Evolutionary conservation across 441 rosid genomes (phyloP), one percentile per base, ranked within the genome.

Genomic region (Euphorbia schlechtendalii): DNA sequence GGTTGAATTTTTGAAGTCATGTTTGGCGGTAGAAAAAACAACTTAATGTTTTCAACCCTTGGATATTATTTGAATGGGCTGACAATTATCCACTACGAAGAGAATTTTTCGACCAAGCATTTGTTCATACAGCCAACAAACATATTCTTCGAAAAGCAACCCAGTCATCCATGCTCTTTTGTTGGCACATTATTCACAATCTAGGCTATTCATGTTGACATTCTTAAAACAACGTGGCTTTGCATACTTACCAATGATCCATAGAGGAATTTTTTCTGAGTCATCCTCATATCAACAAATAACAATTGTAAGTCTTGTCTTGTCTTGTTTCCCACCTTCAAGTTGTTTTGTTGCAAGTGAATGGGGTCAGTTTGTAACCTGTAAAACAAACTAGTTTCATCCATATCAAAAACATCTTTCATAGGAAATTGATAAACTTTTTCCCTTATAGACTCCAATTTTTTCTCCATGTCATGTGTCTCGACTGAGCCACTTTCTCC

Each of bases 1-100:
- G 56, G 56, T 52, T 52, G 56, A 52, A 52, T 21, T 52, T 52
- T 52, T 18, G 56, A 52, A 18, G 56, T 52, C 18, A 20, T 18
- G 18, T 52, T 21, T 18, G 27, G n/a, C 6, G 56, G 56, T 1
- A 52, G 7, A 21, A 52, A 52, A 27, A 52, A 52, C 20, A 52
- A 18, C 13, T 46, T 18, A 46, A 46, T 7, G 8, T 46, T 46
- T 46, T 17, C 20, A 11, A 17, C 6, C 56, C 56, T 52, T 52
- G 10, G 7, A 52, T 52, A 52, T 5, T 20, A 2, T 18, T 52
- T 4, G 56, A 27, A 52, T 52, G 56, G 25, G 56, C 56, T 21
- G 56, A n/a, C 24, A 52, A 52, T 52, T 52, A 15, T 52, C 56
- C 8, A 52, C 27, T 0, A 52, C 18, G 20, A 52, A 20, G 7